Conservation (phyloP, 2,329 filamentous ascomycete genomes). For the Neopestalotiopsis rosae region DNA sequence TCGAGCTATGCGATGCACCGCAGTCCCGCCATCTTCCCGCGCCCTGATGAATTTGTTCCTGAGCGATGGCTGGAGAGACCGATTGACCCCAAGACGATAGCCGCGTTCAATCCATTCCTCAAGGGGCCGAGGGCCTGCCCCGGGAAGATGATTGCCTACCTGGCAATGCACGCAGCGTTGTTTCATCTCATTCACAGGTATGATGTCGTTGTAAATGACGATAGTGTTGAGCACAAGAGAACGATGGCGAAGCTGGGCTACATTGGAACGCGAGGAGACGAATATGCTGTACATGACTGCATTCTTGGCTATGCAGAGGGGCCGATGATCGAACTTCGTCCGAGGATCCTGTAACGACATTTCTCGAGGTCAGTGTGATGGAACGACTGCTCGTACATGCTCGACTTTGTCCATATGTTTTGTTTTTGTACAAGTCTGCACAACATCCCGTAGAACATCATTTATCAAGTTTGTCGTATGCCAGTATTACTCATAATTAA, state of each 20-base stretch:
- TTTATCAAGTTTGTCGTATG: no score
- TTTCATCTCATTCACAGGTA: conserved; percentile 13
- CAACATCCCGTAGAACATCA: no score
- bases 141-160: conserved; percentile 9
- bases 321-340: not conserved
- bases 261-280: not conserved
- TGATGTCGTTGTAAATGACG: not conserved
- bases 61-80: conserved; percentile 1
- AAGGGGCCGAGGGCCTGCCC: conserved; percentile 16
- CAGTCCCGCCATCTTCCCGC: conserved; percentile 1
- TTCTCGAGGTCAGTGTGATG: no score
- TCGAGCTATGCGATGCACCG: conserved; percentile 6
- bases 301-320: conserved; percentile 10
- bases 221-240: not conserved
- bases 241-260: not conserved
- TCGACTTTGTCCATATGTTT: no score
- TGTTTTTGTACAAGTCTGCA: no score
- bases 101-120: conserved; percentile 14
- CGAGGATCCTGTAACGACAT: not conserved
- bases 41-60: not conserved
- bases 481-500: not conserved
- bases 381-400: no score
- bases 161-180: conserved; percentile 12
- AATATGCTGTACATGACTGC: not conserved
- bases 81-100: conserved; percentile 8